Evolutionary conservation across 768 basidiomycete genomes (phyloP).

Genomic region (Tulasnella sp.): DNA sequence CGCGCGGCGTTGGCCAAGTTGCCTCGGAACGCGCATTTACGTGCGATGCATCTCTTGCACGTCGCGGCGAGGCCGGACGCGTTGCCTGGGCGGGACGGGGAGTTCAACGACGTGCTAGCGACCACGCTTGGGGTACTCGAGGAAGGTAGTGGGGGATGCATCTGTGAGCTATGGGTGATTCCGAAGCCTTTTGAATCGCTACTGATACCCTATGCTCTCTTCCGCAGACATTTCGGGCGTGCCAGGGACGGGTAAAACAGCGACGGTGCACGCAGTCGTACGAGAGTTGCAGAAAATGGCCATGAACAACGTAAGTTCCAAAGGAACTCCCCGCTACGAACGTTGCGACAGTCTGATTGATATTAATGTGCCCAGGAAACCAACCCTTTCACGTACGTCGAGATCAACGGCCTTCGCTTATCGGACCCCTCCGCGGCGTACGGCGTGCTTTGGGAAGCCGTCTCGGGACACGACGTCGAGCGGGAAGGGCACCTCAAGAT

Average conservation of each 20-base stretch:
- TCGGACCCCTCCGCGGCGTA: slow-evolving; percentile 92
- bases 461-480: slow-evolving; percentile 65
- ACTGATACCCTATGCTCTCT: not conserved
- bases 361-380: slow-evolving; percentile 79
- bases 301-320: slow-evolving; percentile 55
- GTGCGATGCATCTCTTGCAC: slow-evolving; percentile 84
- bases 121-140: slow-evolving; percentile 78
- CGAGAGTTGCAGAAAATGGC: slow-evolving; percentile 86
- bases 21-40: slow-evolving; percentile 67
- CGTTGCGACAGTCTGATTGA: not conserved
- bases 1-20: slow-evolving; percentile 33
- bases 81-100: slow-evolving; percentile 79
- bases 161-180: slow-evolving; percentile 52
- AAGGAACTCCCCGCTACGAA: not conserved
- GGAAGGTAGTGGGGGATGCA: slow-evolving; percentile 87
- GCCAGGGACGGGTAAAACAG: slow-evolving; percentile 98
- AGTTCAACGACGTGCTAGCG: slow-evolving; percentile 63
- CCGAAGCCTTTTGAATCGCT: not conserved
- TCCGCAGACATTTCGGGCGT: slow-evolving; percentile 92
- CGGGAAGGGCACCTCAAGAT: slow-evolving; percentile 53
- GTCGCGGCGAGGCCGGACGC: slow-evolving; percentile 86
- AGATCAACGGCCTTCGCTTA: slow-evolving; percentile 92
- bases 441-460: slow-evolving; percentile 79
- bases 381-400: slow-evolving; percentile 90
- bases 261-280: slow-evolving; percentile 89